phyloP scores from a whole-genome alignment of 2,329 filamentous ascomycete genomes.

The Aspergillus carbonarius region DNA sequence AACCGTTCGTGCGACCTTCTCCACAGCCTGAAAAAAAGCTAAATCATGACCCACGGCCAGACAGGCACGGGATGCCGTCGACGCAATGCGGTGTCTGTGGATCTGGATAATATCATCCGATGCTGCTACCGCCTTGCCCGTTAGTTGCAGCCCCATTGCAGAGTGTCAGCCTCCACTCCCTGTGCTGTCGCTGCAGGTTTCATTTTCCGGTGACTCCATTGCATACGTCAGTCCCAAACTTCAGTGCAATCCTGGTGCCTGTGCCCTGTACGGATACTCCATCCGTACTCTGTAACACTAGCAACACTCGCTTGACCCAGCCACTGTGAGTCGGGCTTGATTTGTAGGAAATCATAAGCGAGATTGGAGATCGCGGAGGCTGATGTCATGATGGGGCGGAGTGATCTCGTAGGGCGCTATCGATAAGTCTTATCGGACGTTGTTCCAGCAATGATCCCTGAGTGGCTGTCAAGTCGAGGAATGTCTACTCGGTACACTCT shows the following conservation, averaged over 20 bases:
- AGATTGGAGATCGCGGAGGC: background rate
- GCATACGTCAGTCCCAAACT: background rate
- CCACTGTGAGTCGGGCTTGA: background rate
- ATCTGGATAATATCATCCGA: background rate
- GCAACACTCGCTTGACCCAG: background rate
- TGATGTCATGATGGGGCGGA: background rate
- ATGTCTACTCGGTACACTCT: background rate
- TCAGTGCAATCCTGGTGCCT: background rate
- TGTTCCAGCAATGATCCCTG: background rate
- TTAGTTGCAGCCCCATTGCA: background rate
- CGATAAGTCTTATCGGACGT: background rate
- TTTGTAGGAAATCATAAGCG: background rate
- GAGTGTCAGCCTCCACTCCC: background rate
- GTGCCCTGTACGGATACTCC: background rate
- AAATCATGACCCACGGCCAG: background rate
- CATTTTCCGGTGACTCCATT: background rate
- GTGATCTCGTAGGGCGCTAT: background rate
- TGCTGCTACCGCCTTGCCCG: background rate
- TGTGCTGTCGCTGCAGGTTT: conserved; percentile 1
- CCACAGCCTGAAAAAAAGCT: no score
- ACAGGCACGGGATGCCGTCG: background rate
- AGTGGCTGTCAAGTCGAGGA: background rate
- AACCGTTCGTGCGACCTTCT: no score
- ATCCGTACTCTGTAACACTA: no score
- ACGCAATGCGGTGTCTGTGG: background rate